Base-by-base conservation (phyloP, 1,284 basidiomycete genomes). In the Tetrapyrgos nigripes region DNA sequence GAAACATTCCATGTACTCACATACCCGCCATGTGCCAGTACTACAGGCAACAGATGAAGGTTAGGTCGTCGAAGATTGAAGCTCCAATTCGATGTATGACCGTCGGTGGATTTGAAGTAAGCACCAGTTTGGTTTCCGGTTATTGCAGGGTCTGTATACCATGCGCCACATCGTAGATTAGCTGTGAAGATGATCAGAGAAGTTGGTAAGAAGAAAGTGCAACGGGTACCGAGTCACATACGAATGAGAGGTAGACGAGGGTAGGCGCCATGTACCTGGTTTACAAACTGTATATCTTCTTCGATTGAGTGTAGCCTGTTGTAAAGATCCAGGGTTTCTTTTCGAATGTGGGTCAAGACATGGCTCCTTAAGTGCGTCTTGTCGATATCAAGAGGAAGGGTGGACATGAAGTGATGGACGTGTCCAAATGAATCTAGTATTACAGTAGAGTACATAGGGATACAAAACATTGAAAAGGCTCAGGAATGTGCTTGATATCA, bases 31-130 rank as follows among this genome's bases (percentile, higher is more conserved):
- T 79, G 68, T 33, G 83, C 62, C 11, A 78, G 72, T 19, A 92
- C 83, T 29, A 88, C 63, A 0, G 83, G 76, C 1, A 98, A 76
- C 0, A 98, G 74, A 55, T 94, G 89, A 14, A 98, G 77, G 70
- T 98, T 98, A 0, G 94, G 88, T 14, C 97, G 79, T 21, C 95
- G 82, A 4, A 97, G 76, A 68, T 91, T 96, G 77, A 97, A 97
- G 66, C 83, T 81, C 93, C 94, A 96, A 68, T 93, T 88, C 28
- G 86, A 84, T 62, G 86, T 90, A 68, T 98, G 97, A 0, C 97
- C 97, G 67, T 99, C 97, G 0, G 96, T 98, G 0, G 95, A 97
- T 74, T 99, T 99, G 84, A 98, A 98, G 79, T 99, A 98, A 13
- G 91, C 92, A 0, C 83, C 37, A 77, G 45, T 76, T 67, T 31